phyloP scores from a whole-genome alignment of 1,284 basidiomycete species.

The Paramarasmius palmivorus region DNA sequence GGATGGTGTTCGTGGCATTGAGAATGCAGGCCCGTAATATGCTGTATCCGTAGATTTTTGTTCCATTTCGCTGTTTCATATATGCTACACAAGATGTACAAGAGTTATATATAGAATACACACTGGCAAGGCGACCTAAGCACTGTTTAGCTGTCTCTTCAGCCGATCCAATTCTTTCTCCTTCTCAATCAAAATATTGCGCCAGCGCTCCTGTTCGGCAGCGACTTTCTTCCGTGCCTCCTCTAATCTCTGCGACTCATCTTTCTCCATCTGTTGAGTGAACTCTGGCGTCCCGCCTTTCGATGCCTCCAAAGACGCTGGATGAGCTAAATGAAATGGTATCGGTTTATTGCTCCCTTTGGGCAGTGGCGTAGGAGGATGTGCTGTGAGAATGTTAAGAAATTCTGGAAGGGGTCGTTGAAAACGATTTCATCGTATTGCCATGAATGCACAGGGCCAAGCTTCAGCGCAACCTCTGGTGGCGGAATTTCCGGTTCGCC shows the following conservation, averaged over 20 bases:
- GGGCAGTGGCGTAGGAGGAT: constrained; percentile 85
- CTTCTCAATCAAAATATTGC: constrained; percentile 62
- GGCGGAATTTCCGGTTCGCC: constrained; percentile 66
- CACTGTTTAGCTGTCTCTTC: constrained; percentile 46
- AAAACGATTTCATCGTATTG: constrained; percentile 99
- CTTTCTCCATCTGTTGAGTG: constrained; percentile 79
- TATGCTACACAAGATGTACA: constrained; percentile 1
- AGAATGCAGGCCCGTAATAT: constrained; percentile 14
- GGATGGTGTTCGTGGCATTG: constrained; percentile 88
- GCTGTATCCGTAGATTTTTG: constrained; percentile 3
- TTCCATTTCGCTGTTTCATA: not conserved
- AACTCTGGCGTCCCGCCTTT: constrained; percentile 79
- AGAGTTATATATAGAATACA: not conserved
- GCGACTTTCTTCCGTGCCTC: constrained; percentile 71
- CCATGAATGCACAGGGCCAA: constrained; percentile 92
- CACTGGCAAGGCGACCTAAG: not conserved
- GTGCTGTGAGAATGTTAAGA: constrained; percentile 77
- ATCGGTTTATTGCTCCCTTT: constrained; percentile 62
- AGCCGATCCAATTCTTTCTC: constrained; percentile 70
- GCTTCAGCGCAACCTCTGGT: constrained; percentile 60
- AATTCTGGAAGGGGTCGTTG: constrained; percentile 92
- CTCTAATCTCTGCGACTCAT: constrained; percentile 82
- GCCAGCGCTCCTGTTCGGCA: constrained; percentile 64
- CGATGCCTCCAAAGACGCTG: constrained; percentile 62
- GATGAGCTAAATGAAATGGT: constrained; percentile 70